Evolutionary conservation across 768 basidiomycete genomes (phyloP).

Genomic region (Mycena filopes): DNA sequence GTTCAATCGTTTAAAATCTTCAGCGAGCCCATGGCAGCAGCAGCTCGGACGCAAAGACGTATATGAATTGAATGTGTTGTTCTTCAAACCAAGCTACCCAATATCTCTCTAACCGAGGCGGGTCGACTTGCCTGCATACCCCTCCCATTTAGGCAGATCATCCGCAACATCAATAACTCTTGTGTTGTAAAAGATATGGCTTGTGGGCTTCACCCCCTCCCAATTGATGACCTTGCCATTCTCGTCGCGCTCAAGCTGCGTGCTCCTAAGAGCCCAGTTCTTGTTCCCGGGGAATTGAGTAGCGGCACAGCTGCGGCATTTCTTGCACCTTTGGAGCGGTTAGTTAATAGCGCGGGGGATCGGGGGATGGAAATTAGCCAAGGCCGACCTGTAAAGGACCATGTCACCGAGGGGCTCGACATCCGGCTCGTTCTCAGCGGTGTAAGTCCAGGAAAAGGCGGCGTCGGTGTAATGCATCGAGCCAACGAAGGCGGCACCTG

Average conservation of each 20-base stretch:
- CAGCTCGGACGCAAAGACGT: too few species aligned
- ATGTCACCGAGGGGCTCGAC: constrained; percentile 9
- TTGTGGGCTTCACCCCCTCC: constrained; percentile 31
- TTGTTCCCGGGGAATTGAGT: constrained; percentile 5
- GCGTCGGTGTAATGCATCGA: constrained; percentile 22
- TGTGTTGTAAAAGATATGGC: constrained; percentile 32
- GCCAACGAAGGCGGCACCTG: constrained; percentile 31
- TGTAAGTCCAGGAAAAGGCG: constrained; percentile 31
- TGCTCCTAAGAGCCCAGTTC: constrained; percentile 29
- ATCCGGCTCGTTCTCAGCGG: constrained; percentile 2
- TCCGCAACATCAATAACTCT: constrained; percentile 29
- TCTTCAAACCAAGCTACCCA: too few species aligned
- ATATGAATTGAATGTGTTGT: too few species aligned
- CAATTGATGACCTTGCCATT: constrained; percentile 30
- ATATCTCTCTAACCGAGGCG: not conserved
- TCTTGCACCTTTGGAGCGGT: too few species aligned
- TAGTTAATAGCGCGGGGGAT: too few species aligned
- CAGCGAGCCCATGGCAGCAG: too few species aligned
- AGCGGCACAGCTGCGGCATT: constrained; percentile 27
- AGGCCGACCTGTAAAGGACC: constrained; percentile 24
- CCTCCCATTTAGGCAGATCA: constrained; percentile 30
- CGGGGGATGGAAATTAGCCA: too few species aligned
- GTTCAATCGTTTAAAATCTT: too few species aligned
- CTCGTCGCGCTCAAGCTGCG: constrained; percentile 33
- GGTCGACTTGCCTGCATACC: not conserved